These are phyloP conservation scores for Orbilia blumenaviensis DNA, from an alignment of 2,329 filamentous ascomycete species.

Conservation along the genomic window DNA sequence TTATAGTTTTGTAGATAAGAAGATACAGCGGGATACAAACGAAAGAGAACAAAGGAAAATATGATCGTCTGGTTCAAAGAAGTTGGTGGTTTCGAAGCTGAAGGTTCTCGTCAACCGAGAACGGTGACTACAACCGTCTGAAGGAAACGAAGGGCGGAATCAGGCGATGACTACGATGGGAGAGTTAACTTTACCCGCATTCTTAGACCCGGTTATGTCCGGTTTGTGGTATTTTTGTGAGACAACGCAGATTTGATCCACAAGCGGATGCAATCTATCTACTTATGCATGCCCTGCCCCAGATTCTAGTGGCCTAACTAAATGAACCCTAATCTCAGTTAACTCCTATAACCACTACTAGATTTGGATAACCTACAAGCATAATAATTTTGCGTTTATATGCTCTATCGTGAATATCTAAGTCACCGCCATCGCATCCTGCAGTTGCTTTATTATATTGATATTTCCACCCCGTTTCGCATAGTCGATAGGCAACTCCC, in stretches of 20 bases:
- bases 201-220: conserved; percentile 19
- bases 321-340: no score
- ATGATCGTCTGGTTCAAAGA: not conserved
- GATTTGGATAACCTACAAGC: not conserved
- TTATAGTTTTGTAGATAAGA: not conserved
- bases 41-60: not conserved
- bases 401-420: not conserved
- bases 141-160: conserved; percentile 27
- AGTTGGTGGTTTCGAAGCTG: not conserved
- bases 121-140: conserved; percentile 53
- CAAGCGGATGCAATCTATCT: no score
- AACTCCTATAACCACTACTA: not conserved
- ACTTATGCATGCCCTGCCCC: no score
- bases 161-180: conserved; percentile 25
- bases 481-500: conserved; percentile 18
- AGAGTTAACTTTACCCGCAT: not conserved
- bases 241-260: conserved; percentile 17
- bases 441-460: not conserved
- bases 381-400: not conserved
- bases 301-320: no score
- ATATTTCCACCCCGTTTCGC: not conserved
- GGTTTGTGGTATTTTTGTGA: conserved; percentile 24
- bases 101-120: conserved; percentile 53
- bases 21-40: not conserved
- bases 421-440: not conserved